Evolutionary conservation across 2,329 filamentous ascomycete genomes (phyloP).

Genomic region (Epichloe hybrida): DNA sequence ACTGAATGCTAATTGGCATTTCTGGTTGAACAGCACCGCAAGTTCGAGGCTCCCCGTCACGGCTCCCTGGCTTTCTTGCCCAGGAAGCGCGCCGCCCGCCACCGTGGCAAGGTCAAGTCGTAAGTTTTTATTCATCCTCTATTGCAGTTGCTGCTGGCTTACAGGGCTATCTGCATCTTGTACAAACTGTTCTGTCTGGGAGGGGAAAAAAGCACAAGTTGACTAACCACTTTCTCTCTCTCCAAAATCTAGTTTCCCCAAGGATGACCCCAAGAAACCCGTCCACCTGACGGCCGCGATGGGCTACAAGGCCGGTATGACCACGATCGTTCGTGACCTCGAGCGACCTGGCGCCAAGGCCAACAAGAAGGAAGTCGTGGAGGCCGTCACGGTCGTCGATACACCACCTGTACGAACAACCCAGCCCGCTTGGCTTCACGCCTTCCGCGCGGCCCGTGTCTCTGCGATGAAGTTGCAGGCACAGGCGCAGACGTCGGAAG

Average conservation of each 20-base stretch:
- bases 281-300: constrained; percentile 96
- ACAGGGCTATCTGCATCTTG: background rate
- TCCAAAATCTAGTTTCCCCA: constrained; percentile 66
- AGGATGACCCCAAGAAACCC: constrained; percentile 99
- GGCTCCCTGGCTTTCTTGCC: constrained; percentile 85
- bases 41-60: constrained; percentile 81
- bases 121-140: constrained; percentile 34
- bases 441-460: background rate
- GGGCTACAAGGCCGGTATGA: constrained; percentile 99
- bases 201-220: too few relatives aligned
- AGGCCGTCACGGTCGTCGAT: constrained; percentile 78
- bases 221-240: background rate
- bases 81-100: constrained; percentile 83
- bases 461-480: background rate
- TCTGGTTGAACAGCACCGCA: constrained; percentile 31
- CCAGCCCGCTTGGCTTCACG: constrained; percentile 63
- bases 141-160: background rate
- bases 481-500: background rate
- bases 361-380: constrained; percentile 97
- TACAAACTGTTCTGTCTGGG: background rate
- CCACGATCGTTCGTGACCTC: constrained; percentile 97
- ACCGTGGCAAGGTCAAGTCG: constrained; percentile 98
- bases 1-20: constrained; percentile 6
- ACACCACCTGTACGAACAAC: constrained; percentile 90
- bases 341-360: constrained; percentile 98